Percentiles rank a stretch among this genome's conserved stretches.
phyloP scores from a whole-genome alignment of 495 filamentous ascomycete genomes.

The Hypoxylon intermedium region DNA sequence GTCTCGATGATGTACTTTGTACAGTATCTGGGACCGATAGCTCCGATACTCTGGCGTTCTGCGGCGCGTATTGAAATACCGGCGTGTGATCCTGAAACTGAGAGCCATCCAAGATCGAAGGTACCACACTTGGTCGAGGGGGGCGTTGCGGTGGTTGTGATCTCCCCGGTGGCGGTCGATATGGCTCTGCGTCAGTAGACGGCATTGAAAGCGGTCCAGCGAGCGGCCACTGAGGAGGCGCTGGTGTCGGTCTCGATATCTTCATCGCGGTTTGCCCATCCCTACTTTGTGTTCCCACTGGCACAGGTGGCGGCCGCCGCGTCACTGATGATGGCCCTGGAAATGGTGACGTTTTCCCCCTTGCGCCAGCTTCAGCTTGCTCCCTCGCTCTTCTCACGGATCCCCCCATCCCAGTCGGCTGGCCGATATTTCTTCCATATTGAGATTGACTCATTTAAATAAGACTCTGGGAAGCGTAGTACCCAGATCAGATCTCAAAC shows the following conservation, averaged over 20 bases:
- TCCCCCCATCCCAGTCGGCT: slow-evolving; percentile 45
- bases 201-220: slow-evolving; percentile 53
- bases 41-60: slow-evolving; percentile 41
- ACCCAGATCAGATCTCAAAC: slow-evolving; percentile 31
- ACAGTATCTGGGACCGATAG: slow-evolving; percentile 49
- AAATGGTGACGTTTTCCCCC: slow-evolving; percentile 31
- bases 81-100: slow-evolving; percentile 58
- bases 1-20: slow-evolving; percentile 53
- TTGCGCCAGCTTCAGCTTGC: slow-evolving; percentile 45
- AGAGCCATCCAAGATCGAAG: slow-evolving; percentile 58
- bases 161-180: slow-evolving; percentile 57
- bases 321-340: slow-evolving; percentile 35
- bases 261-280: slow-evolving; percentile 55
- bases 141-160: slow-evolving; percentile 72
- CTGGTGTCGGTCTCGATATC: slow-evolving; percentile 60
- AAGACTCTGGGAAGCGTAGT: slow-evolving; percentile 21
- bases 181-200: slow-evolving; percentile 46
- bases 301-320: slow-evolving; percentile 45
- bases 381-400: slow-evolving; percentile 58
- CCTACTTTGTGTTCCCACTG: slow-evolving; percentile 47
- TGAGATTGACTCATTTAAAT: slow-evolving; percentile 57
- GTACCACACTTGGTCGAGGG: slow-evolving; percentile 67
- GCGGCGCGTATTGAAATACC: slow-evolving; percentile 59
- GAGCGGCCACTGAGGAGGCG: slow-evolving; percentile 61
- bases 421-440: slow-evolving; percentile 57